Conservation (phyloP, 192 early-diverging fungal species). For the Coemansia sp. region DNA sequence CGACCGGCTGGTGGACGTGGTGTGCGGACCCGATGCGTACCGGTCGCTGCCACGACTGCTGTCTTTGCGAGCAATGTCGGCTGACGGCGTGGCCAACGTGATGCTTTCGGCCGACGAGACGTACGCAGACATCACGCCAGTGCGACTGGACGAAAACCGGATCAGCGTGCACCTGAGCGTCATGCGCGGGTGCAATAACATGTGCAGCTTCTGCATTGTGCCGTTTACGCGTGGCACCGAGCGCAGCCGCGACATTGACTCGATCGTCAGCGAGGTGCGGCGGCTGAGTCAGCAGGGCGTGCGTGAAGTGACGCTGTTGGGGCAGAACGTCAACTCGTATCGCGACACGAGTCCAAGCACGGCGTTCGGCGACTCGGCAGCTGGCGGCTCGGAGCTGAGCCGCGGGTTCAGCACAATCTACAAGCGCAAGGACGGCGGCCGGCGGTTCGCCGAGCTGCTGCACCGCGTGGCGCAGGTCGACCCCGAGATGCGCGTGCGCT, state of each 20-base stretch:
- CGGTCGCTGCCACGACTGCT: constrained; percentile 71
- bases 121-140: constrained; percentile 74
- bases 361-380: constrained; percentile 37
- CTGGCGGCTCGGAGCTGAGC: constrained; percentile 50
- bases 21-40: constrained; percentile 77
- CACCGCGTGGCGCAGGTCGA: constrained; percentile 64
- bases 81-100: constrained; percentile 72
- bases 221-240: constrained; percentile 76
- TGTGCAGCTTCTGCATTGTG: constrained; percentile 79
- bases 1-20: constrained; percentile 69
- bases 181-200: constrained; percentile 82
- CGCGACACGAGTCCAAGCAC: constrained; percentile 63
- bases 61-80: constrained; percentile 60
- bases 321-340: constrained; percentile 81
- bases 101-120: constrained; percentile 80
- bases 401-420: constrained; percentile 76
- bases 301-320: constrained; percentile 64
- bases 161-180: constrained; percentile 70
- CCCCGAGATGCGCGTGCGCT: constrained; percentile 75
- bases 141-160: constrained; percentile 61
- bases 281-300: constrained; percentile 65
- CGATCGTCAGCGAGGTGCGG: constrained; percentile 64
- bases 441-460: constrained; percentile 71
- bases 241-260: constrained; percentile 66
- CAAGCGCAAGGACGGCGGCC: constrained; percentile 69